Evolutionary conservation across 2,329 filamentous ascomycete genomes (phyloP).

Genomic region (Grosmannia serpens): DNA sequence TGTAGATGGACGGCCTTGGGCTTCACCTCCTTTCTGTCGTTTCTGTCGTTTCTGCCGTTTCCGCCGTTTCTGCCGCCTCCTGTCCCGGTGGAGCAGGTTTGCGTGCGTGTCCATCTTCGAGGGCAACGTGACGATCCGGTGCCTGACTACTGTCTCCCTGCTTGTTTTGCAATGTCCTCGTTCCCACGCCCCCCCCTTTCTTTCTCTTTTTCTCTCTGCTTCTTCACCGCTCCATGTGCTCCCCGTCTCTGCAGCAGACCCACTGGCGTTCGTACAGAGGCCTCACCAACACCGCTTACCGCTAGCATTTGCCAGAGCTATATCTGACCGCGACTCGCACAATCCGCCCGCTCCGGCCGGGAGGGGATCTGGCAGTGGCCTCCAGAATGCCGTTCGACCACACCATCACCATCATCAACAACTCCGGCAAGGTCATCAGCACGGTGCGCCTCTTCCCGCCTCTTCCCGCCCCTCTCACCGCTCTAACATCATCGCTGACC

Average conservation of each 20-base stretch:
- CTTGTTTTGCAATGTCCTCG: not conserved
- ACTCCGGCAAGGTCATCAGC: conserved; percentile 80
- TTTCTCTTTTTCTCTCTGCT: not conserved
- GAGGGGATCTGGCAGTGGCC: not conserved
- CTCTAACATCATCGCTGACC: not conserved
- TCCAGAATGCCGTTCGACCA: conserved; percentile 40
- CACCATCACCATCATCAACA: conserved; percentile 83
- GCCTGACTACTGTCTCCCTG: not conserved
- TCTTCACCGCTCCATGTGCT: not conserved
- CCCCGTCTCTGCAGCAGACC: not conserved
- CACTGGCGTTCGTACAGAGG: not conserved
- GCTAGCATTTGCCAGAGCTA: not conserved
- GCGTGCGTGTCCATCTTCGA: not conserved
- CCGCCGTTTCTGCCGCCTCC: not conserved
- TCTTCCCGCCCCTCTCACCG: not conserved
- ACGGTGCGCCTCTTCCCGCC: conserved; percentile 47
- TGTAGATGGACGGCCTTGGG: not conserved
- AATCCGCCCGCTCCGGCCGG: not conserved
- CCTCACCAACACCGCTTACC: not conserved
- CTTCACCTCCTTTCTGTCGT: conserved; percentile 1
- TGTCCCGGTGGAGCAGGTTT: not conserved
- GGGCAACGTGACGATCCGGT: not conserved
- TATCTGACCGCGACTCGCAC: not conserved
- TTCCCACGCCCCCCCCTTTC: not conserved
- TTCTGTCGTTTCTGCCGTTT: not conserved